Base-by-base conservation (phyloP, 2,329 filamentous ascomycete genomes). In the Apiospora pterosperma region DNA sequence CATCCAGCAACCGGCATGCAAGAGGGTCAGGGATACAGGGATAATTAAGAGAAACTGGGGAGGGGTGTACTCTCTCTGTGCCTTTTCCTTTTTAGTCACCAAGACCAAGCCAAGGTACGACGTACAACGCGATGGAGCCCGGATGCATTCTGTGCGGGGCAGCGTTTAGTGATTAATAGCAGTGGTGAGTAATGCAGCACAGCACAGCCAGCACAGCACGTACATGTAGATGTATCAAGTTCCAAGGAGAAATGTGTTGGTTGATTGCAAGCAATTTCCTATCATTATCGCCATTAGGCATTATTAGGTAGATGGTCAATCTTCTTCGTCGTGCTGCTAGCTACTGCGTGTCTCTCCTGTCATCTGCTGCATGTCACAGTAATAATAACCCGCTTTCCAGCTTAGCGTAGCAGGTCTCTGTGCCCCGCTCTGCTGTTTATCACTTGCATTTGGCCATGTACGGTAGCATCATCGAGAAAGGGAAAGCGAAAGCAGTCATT, bases 311-410 rank as follows among this genome's bases (percentile, higher is more conserved):
- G 21, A n/a, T 21, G 41, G 41, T 11, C 41, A 42, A 42, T 42
- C 41, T 34, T 19, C 48, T 34, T 55, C 28, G 25, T 55, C 48
- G n/a, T 55, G 48, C 48, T 55, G 25, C 48, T 55, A 55, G 25
- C 48, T 55, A 55, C 48, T 55, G 48, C 28, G 48, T 55, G 48
- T 55, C 48, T 55, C 48, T 55, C 48, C 48, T 55, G 48, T 55
- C 48, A 55, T 6, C 16, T 34, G 28, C 48, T 55, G 48, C 48
- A 55, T 34, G 48, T 55, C 48, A 34, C 44, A 31, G 44, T 31
- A 31, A 52, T 52, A 19, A 31, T 16, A 52, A 16, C 44, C 44
- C 44, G 44, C 44, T n/a, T n/a, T 52, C 25, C 14, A n/a, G 25
- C 8, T 11, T 52, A 28, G 25, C 25, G 8, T 52, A 31, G 6